Evolutionary conservation across 2,329 filamentous ascomycete species (phyloP).

Genomic region (Diaporthe citrichinensis): DNA sequence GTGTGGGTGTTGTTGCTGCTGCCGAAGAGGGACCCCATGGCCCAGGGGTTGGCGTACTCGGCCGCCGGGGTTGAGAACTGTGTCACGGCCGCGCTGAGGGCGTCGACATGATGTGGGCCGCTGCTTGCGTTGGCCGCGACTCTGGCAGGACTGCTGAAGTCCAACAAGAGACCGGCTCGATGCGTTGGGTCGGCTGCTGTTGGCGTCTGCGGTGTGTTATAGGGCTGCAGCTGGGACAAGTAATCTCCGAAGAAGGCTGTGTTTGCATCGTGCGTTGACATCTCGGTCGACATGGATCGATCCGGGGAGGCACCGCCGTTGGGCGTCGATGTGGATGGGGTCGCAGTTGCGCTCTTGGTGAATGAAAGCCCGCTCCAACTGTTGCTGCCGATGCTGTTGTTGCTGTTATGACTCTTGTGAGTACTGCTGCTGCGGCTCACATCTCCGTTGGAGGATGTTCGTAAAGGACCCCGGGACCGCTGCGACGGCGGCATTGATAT

Average conservation of each 20-base stretch:
- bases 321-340: constrained; percentile 1
- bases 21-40: not conserved
- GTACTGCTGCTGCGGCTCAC: not conserved
- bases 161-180: not conserved
- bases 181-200: not conserved
- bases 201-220: not conserved
- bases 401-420: not conserved
- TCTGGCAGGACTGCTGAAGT: constrained; percentile 2
- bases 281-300: not conserved
- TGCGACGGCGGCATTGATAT: constrained; percentile 27
- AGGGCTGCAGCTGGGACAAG: constrained; percentile 7
- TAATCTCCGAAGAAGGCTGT: constrained; percentile 19
- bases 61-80: constrained; percentile 14
- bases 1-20: not conserved
- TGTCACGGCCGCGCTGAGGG: constrained; percentile 18
- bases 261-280: constrained; percentile 6
- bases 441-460: not conserved
- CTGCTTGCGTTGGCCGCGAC: not conserved
- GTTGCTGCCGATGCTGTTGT: not conserved
- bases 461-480: not conserved
- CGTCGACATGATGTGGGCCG: not conserved
- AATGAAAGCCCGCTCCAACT: not conserved
- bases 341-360: not conserved
- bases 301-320: constrained; percentile 7
- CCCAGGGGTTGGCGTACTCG: constrained; percentile 11